Conservation (phyloP, 2,329 filamentous ascomycete species). For the Aspergillus awamori region DNA sequence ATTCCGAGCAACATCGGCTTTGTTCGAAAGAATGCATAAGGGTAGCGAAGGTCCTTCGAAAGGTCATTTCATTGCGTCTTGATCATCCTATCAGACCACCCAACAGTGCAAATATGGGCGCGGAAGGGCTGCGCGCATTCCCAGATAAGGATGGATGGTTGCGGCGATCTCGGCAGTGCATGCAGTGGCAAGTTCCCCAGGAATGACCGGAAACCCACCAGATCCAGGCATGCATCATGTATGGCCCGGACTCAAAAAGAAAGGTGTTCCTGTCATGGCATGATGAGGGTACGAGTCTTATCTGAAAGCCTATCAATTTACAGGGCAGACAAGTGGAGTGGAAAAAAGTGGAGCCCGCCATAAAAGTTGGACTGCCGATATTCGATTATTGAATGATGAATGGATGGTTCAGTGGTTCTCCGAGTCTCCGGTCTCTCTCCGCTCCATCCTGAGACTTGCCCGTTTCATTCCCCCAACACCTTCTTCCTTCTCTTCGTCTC, state of each 20-base stretch:
- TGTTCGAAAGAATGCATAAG: no score
- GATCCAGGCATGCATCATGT: background rate
- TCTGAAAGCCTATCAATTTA: background rate
- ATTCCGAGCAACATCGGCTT: no score
- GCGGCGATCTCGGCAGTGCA: background rate
- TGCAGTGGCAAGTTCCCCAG: background rate
- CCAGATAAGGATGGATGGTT: background rate
- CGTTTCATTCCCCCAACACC: background rate
- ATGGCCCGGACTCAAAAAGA: background rate
- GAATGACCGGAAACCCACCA: background rate
- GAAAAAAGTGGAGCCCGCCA: background rate
- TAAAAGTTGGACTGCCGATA: background rate
- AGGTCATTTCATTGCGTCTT: no score
- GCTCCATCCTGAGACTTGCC: background rate
- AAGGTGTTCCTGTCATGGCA: background rate
- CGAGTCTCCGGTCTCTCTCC: constrained; percentile 1
- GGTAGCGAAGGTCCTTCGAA: no score
- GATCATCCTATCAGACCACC: no score
- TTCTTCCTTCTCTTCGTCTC: constrained; percentile 14
- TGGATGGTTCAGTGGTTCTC: no score
- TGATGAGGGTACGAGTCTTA: background rate
- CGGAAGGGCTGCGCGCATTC: background rate
- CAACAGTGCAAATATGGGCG: background rate
- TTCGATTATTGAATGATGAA: no score
- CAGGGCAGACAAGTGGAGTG: background rate